phyloP scores from a whole-genome alignment of 2,329 filamentous ascomycete genomes.

The Neonectria sp. region DNA sequence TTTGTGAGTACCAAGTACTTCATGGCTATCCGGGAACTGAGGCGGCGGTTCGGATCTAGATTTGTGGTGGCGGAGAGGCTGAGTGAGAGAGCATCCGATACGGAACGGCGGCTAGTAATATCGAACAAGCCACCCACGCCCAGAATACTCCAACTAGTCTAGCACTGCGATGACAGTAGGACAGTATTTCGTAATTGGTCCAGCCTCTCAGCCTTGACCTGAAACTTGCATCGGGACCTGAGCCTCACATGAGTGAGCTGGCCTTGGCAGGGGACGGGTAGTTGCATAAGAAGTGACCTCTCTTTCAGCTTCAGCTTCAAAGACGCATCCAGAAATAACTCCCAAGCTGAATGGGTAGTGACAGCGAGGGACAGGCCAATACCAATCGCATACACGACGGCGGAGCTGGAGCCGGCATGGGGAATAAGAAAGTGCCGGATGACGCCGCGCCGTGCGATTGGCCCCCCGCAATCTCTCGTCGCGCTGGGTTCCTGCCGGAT shows the following conservation, averaged over 20 bases:
- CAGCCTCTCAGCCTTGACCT: not conserved
- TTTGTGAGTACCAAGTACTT: not conserved
- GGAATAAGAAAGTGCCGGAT: not conserved
- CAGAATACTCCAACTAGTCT: not conserved
- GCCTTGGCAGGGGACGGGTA: not conserved
- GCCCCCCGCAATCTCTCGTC: not conserved
- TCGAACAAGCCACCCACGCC: not conserved
- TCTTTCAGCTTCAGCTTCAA: not conserved
- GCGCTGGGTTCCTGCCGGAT: not conserved
- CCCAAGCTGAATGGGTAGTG: not conserved
- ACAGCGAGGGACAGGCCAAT: not conserved
- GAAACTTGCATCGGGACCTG: slow-evolving; percentile 1
- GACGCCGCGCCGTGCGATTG: not conserved
- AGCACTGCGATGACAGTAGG: not conserved
- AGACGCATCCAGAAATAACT: not conserved
- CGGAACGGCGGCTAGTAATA: not conserved
- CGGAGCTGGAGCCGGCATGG: not conserved
- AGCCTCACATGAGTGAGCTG: not conserved
- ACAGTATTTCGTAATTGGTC: not conserved
- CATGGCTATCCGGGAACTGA: not conserved
- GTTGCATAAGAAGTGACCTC: not conserved
- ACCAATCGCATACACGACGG: not conserved
- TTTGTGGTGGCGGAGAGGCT: not conserved
- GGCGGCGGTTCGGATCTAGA: not conserved
- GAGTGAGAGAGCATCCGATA: not conserved